Evolutionary conservation across 225 moss, liverwort and hornwort species (phyloP), one percentile per base, ranked within the genome.

Genomic region (Bryum argenteum): DNA sequence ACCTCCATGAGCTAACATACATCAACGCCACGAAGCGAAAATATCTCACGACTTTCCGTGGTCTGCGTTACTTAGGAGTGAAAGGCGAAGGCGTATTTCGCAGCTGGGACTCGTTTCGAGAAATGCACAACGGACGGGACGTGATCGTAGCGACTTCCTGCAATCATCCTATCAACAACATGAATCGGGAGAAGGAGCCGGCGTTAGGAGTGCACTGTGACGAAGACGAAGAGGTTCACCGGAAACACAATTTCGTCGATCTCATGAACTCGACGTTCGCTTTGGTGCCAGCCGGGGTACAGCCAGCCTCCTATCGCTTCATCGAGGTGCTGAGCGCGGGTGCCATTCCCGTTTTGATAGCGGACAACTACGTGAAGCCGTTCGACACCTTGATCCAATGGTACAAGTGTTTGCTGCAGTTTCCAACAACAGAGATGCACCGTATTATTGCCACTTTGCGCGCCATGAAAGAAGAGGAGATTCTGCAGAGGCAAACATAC

Each of bases 71-170:
- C 47, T 51, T 94, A 0, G 94, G 90, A 4, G 9, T 8, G 4
- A 40, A 10, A 0, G 80, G 80, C 1, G 90, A 87, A 18, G 94
- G 89, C 4, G 47, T n/a, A 16, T 85, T 94, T 16, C 77, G 91
- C 11, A 87, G 94, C 67, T 44, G 50, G 20, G 53, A 82, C 9
- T 70, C 78, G 6, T 94, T 94, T 28, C 78, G 87, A 13, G 70
- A 74, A 13, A 81, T 94, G 81, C 90, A 91, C 77, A 94, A 94
- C 60, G 91, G 91, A 7, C 56, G 66, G 38, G 94, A 94, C 65
- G 80, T 94, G 33, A 72, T 87, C 3, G 83, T 83, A 0, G 86
- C 80, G 39, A 83, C 86, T 5, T 83, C 86, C 6, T 87, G 86
- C 44, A 15, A 81, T 22, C 86, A 87, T 55, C 37, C 48, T 17